Evolutionary conservation across 495 filamentous ascomycete species (phyloP).

Genomic region (Hypoxylon crocopeplum): DNA sequence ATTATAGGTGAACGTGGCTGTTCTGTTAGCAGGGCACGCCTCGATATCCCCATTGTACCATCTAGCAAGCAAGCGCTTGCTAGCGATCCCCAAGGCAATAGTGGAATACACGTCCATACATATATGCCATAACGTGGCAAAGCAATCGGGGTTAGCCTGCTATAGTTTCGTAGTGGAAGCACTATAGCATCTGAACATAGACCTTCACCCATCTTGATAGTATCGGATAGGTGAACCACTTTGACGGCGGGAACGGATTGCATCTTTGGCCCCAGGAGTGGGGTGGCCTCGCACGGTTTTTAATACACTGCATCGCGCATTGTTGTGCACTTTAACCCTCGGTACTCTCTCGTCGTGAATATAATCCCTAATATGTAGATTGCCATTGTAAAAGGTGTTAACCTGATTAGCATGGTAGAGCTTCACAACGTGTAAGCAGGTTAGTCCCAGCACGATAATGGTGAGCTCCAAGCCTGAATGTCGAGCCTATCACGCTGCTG

Average conservation of each 20-base stretch:
- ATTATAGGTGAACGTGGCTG: no score
- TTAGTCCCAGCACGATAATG: no score
- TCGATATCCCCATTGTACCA: background rate
- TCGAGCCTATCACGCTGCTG: no score
- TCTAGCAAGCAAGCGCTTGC: background rate
- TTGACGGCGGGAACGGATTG: slow-evolving; percentile 4
- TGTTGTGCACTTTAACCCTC: no score
- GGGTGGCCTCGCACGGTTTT: background rate
- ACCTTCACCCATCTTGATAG: background rate
- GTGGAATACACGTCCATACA: slow-evolving; percentile 2
- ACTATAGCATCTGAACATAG: slow-evolving; percentile 13
- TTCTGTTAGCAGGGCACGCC: background rate
- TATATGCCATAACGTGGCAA: background rate
- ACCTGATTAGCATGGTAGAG: no score
- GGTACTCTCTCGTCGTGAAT: no score
- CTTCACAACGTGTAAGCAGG: no score
- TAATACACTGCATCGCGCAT: no score
- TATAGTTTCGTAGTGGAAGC: slow-evolving; percentile 16
- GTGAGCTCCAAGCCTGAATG: no score
- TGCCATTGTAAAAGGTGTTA: no score
- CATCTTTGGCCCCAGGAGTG: slow-evolving; percentile 7
- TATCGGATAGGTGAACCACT: background rate
- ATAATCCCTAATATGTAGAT: no score
- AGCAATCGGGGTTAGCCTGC: background rate
- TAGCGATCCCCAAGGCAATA: background rate